Percentiles rank a stretch among this genome's conserved stretches.
These are phyloP conservation scores for Candida oleophila DNA, from an alignment of 805 yeast species.

Conservation along the genomic window DNA sequence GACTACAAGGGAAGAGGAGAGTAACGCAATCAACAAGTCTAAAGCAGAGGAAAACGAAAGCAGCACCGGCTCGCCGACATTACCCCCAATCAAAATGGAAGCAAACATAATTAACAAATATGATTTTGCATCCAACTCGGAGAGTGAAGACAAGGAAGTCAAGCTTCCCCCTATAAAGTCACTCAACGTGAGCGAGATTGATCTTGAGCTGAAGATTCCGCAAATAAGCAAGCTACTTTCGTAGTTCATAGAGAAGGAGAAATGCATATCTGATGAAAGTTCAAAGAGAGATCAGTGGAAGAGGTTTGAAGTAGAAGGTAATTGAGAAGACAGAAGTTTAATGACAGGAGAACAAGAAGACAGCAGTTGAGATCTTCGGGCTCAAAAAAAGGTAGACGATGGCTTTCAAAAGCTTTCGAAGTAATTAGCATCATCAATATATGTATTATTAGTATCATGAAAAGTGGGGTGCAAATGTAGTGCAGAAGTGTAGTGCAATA, in stretches of 20 bases:
- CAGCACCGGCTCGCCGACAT: conserved; percentile 2
- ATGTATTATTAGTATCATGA: conserved; percentile 2
- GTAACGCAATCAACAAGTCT: not conserved
- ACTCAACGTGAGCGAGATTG: conserved; percentile 10
- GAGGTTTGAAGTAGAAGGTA: too few relatives aligned
- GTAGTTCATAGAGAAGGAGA: too few relatives aligned
- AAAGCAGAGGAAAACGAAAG: not conserved
- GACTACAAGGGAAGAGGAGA: too few relatives aligned
- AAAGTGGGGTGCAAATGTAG: too few relatives aligned
- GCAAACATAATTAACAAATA: not conserved
- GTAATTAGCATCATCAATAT: conserved; percentile 1
- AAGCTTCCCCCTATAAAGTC: conserved; percentile 20
- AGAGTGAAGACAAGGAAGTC: conserved; percentile 8
- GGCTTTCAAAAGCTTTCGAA: too few relatives aligned
- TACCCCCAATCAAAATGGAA: conserved; percentile 4
- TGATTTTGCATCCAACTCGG: not conserved
- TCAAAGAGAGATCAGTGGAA: too few relatives aligned
- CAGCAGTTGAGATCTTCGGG: too few relatives aligned
- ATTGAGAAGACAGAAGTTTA: too few relatives aligned
- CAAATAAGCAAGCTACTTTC: conserved; percentile 22
- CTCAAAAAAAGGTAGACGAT: too few relatives aligned
- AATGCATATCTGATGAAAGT: too few relatives aligned
- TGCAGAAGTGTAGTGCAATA: too few relatives aligned
- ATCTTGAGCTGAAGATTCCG: conserved; percentile 15
- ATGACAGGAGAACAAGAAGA: too few relatives aligned